Conservation (phyloP, 2,329 filamentous ascomycete species). For the Pyrenochaeta sp. region DNA sequence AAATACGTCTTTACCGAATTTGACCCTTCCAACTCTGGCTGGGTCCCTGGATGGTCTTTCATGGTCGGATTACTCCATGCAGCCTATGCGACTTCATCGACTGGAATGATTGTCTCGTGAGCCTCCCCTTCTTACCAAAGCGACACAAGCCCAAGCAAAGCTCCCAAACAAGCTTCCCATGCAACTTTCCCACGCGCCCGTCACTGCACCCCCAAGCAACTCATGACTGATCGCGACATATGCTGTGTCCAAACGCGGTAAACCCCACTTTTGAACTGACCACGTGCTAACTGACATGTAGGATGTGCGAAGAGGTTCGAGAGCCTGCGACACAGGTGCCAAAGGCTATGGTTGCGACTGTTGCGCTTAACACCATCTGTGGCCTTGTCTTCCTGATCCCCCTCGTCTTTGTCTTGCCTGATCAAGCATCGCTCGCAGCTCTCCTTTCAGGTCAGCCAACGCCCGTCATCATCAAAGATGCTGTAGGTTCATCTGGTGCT, state of each 20-base stretch:
- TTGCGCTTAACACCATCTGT: conserved; percentile 71
- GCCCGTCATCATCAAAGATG: conserved; percentile 69
- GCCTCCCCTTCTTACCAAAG: conserved; percentile 49
- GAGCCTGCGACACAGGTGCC: conserved; percentile 73
- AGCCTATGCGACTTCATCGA: conserved; percentile 77
- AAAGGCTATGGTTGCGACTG: conserved; percentile 74
- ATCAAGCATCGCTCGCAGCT: conserved; percentile 63
- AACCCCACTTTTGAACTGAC: conserved; percentile 13
- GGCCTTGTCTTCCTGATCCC: conserved; percentile 75
- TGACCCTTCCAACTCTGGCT: conserved; percentile 70
- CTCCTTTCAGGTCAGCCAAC: conserved; percentile 69
- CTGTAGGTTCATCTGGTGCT: conserved; percentile 68
- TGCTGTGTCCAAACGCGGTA: conserved; percentile 25
- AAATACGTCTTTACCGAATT: conserved; percentile 74
- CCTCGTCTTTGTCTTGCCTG: conserved; percentile 73
- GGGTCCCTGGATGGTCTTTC: conserved; percentile 76
- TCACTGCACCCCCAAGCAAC: conserved; percentile 12
- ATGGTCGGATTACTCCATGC: conserved; percentile 76
- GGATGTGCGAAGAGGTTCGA: conserved; percentile 78
- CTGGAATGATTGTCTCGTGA: conserved; percentile 81
- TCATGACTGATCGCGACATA: conserved; percentile 26
- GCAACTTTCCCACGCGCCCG: conserved; percentile 28
- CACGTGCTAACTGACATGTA: conserved; percentile 47
- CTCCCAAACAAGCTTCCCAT: conserved; percentile 26
- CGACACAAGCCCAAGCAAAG: conserved; percentile 34